Conservation (phyloP, 139 green algal genomes). For the Coccomyxa sp. region DNA sequence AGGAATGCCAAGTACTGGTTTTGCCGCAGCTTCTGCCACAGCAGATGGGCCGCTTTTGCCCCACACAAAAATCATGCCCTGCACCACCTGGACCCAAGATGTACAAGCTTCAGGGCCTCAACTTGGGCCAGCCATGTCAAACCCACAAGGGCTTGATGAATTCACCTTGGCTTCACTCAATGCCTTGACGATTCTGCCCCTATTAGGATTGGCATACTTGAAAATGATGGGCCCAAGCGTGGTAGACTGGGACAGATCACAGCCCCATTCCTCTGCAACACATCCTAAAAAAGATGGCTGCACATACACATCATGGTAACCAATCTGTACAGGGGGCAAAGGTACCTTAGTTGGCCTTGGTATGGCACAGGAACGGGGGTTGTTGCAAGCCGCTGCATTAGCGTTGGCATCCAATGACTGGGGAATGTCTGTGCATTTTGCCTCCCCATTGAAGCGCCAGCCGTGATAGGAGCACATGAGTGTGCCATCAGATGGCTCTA, state of each 20-base stretch:
- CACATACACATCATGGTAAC: too few relatives aligned
- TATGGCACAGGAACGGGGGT: constrained; percentile 5
- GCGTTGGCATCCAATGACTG: background rate
- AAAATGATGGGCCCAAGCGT: too few relatives aligned
- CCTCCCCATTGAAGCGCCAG: constrained; percentile 32
- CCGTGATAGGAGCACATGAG: constrained; percentile 48
- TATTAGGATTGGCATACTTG: too few relatives aligned
- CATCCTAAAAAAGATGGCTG: too few relatives aligned
- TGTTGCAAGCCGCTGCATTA: background rate
- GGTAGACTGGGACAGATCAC: too few relatives aligned
- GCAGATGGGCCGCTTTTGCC: constrained; percentile 12
- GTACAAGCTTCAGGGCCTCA: too few relatives aligned
- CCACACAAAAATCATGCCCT: constrained; percentile 53
- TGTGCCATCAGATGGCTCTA: constrained; percentile 29
- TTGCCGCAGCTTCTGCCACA: background rate
- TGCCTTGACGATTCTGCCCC: too few relatives aligned
- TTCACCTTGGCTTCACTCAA: too few relatives aligned
- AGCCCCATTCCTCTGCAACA: too few relatives aligned
- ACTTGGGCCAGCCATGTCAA: too few relatives aligned
- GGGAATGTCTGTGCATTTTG: constrained; percentile 43
- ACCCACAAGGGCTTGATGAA: too few relatives aligned
- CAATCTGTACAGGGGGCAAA: too few relatives aligned
- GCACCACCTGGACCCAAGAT: constrained; percentile 19
- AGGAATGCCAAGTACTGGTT: background rate
- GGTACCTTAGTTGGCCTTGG: constrained; percentile 5